Evolutionary conservation across 768 basidiomycete genomes (phyloP).

Genomic region (Mycena maculata): DNA sequence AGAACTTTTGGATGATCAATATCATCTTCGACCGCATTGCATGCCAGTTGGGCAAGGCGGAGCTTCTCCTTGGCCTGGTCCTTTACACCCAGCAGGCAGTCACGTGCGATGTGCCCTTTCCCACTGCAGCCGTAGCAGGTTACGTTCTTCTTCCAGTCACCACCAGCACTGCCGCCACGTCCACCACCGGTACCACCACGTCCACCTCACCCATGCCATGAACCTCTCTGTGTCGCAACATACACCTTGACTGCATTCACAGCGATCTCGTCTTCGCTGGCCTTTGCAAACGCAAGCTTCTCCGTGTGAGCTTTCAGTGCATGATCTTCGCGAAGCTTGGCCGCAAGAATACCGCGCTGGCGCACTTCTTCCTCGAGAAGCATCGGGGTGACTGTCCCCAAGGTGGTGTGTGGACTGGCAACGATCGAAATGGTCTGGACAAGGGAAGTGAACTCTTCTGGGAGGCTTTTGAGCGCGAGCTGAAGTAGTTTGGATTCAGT

Average conservation of each 20-base stretch:
- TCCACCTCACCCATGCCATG: not conserved
- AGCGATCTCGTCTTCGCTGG: not conserved
- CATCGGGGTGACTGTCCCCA: not conserved
- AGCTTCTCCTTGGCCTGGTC: not conserved
- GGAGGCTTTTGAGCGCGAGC: not conserved
- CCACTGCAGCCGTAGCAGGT: not conserved
- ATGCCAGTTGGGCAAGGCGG: constrained; percentile 2
- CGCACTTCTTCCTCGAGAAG: not conserved
- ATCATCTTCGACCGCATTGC: not conserved
- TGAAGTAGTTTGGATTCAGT: not conserved
- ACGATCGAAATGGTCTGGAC: not conserved
- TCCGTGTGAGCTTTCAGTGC: not conserved
- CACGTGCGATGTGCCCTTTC: not conserved
- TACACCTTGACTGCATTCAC: not conserved
- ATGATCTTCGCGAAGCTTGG: not conserved
- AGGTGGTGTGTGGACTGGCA: not conserved
- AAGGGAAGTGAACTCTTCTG: constrained; percentile 2
- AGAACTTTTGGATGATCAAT: constrained; percentile 1
- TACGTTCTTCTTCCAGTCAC: constrained; percentile 2
- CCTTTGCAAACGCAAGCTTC: not conserved
- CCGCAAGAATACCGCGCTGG: not conserved
- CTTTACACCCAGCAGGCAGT: not conserved
- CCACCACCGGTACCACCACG: constrained; percentile 7
- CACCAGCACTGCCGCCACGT: not conserved
- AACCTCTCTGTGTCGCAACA: not conserved